phyloP scores from a whole-genome alignment of 495 filamentous ascomycete genomes.

The Xylaria sp. region DNA sequence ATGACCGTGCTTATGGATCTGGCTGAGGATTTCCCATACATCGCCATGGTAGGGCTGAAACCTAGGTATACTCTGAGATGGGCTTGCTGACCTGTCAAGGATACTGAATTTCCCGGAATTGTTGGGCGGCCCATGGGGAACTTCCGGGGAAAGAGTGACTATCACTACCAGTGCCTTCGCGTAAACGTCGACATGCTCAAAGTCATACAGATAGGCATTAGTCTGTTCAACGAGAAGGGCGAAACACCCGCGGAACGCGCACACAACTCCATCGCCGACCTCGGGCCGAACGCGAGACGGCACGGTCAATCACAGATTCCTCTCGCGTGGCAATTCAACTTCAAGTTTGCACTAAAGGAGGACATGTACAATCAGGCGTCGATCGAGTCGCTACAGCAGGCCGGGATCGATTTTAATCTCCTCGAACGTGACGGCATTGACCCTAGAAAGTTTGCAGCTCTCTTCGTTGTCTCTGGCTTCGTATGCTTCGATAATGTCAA shows the following conservation, averaged over 20 bases:
- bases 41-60: constrained; percentile 80
- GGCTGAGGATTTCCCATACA: constrained; percentile 89
- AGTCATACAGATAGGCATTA: constrained; percentile 95
- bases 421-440: constrained; percentile 92
- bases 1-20: constrained; percentile 79
- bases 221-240: constrained; percentile 85
- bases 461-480: constrained; percentile 89
- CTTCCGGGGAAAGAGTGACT: constrained; percentile 93
- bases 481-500: constrained; percentile 86
- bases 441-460: constrained; percentile 82
- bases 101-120: constrained; percentile 97
- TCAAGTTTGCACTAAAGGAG: constrained; percentile 89
- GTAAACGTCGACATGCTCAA: constrained; percentile 97
- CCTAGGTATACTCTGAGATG: constrained; percentile 14
- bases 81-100: constrained; percentile 61
- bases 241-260: constrained; percentile 77
- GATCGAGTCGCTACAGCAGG: constrained; percentile 83
- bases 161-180: constrained; percentile 97
- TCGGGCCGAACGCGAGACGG: constrained; percentile 43
- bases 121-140: constrained; percentile 93
- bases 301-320: constrained; percentile 69
- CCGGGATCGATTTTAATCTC: constrained; percentile 84
- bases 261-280: constrained; percentile 59
- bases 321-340: constrained; percentile 98
- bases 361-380: constrained; percentile 98